Conservation (phyloP, 352 stramenopile species). For the Globisporangium ultimum region DNA sequence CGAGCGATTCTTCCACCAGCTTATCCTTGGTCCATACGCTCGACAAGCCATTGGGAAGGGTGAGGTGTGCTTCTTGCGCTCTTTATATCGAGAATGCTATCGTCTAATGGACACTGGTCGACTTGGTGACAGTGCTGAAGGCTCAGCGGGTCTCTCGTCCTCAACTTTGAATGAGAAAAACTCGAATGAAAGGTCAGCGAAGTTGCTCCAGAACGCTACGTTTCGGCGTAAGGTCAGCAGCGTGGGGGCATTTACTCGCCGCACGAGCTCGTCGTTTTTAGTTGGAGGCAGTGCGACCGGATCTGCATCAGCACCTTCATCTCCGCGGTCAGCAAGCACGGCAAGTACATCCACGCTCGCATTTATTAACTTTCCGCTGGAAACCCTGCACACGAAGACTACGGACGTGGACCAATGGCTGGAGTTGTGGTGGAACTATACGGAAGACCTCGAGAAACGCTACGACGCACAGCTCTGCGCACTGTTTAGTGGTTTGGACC, state of each 20-base stretch:
- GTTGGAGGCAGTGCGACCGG: neutral
- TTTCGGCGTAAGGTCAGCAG: constrained; percentile 1
- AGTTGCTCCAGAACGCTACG: neutral
- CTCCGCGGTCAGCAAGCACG: no score
- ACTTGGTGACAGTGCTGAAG: neutral
- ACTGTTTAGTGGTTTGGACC: neutral
- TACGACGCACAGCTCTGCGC: constrained; percentile 4
- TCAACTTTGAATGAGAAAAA: no score
- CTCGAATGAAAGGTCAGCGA: neutral
- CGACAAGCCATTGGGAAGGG: neutral
- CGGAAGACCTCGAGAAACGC: constrained; percentile 4
- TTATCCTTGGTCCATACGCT: constrained; percentile 7
- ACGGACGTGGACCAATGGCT: constrained; percentile 11
- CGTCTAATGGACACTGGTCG: neutral
- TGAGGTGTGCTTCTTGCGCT: neutral
- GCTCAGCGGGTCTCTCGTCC: no score
- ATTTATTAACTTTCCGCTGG: constrained; percentile 9
- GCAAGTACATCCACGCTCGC: neutral
- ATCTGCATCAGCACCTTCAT: no score
- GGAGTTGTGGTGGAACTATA: constrained; percentile 8
- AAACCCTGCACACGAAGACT: neutral
- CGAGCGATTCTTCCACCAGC: constrained; percentile 9
- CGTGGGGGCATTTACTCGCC: neutral
- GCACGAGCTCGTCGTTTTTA: neutral
- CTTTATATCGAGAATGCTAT: constrained; percentile 6